Evolutionary conservation across 2,329 filamentous ascomycete genomes (phyloP), one percentile per base, ranked within the genome.

Genomic region (Xylaria sp.): DNA sequence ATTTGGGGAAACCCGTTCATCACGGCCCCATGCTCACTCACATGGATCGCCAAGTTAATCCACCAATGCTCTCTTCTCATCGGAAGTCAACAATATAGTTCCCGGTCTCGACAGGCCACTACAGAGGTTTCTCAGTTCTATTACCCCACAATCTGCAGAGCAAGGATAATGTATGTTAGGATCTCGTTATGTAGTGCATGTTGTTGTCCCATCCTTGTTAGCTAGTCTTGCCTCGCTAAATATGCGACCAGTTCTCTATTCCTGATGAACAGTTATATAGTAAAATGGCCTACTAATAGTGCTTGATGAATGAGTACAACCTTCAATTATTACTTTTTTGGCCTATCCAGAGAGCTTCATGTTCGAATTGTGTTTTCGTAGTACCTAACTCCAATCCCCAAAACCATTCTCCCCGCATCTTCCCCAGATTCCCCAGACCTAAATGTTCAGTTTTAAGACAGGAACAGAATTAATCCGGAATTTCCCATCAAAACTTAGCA

Each of bases 31-130:
- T 51, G 25, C 7, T n/a, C 20, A 31, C 22, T 17, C 58, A 38
- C 36, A 20, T 29, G 15, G 17, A 17, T 20, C 5, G 11, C 15
- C 45, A 60, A 61, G 51, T 57, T 70, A 61, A 63, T 70, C 68
- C 68, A 70, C 68, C 68, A 69, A 69, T 69, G 54, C 59, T 25
- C 27, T 50, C 2, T 29, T 20, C 42, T 50, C 29, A 25, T 61
- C 56, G 66, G 61, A 13, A 44, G 15, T 31, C 27, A 9, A 31
- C 39, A 31, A 11, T 47, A 33, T 25, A 58, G 36, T 29, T 54
- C 39, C 51, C 51, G 65, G 25, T 22, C 29, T 47, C 31, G n/a
- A 44, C 29, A 55, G 44, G 49, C n/a, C 44, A 58, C 20, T 11
- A 31, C 9, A 39, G 20, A 13, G 49, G 29, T 49, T 53, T 57